Conservation (phyloP, 2,329 filamentous ascomycete species). For the Colletotrichum aenigma region DNA sequence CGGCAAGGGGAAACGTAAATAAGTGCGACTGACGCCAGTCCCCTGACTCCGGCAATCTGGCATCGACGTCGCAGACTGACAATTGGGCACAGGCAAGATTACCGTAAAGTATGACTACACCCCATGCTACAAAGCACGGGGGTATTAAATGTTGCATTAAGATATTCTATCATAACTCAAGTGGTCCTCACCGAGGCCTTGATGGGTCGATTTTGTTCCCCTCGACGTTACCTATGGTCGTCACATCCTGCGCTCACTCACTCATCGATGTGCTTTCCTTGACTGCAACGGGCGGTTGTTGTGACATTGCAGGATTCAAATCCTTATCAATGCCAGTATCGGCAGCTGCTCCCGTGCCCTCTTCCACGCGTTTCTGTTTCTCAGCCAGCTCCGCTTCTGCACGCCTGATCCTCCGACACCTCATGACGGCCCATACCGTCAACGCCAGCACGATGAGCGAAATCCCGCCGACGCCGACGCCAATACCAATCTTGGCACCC, state of each 20-base stretch:
- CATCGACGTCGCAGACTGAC: background rate
- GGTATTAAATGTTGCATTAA: background rate
- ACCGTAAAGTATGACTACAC: background rate
- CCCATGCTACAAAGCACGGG: background rate
- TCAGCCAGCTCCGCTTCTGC: background rate
- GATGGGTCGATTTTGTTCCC: background rate
- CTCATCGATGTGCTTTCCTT: background rate
- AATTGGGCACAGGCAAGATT: background rate
- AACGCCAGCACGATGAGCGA: background rate
- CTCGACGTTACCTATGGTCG: background rate
- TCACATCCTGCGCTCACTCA: background rate
- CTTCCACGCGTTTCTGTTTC: background rate
- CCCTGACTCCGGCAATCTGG: background rate
- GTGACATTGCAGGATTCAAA: background rate
- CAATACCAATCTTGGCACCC: background rate
- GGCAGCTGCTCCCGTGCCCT: background rate
- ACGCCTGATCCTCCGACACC: constrained; percentile 1
- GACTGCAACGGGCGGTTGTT: background rate
- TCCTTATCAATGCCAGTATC: background rate
- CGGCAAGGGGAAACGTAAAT: no score
- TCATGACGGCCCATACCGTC: background rate
- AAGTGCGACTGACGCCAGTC: background rate
- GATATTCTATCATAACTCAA: background rate
- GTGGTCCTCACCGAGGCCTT: background rate
- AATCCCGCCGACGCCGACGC: background rate